Base-by-base conservation (phyloP, 2,329 filamentous ascomycete genomes). In the Monosporascus cannonballus region DNA sequence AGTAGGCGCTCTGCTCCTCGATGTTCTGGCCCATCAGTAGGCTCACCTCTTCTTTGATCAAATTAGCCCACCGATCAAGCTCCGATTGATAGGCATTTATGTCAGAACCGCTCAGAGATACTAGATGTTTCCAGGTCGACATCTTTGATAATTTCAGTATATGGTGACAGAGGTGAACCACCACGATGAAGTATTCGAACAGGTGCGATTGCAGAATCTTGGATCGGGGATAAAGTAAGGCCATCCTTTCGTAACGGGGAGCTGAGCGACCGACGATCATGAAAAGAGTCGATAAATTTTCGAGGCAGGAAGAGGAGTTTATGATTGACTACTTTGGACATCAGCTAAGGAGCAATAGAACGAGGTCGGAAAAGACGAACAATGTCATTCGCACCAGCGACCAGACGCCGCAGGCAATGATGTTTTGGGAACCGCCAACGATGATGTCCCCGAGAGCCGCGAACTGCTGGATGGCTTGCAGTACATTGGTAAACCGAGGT, bases 361-460 rank as follows among this genome's bases (percentile, higher is more conserved):
- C 11, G 11, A 56, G 39, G 38, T 53, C 20, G 56, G 27, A 46
- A 52, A 55, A 15, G 53, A 45, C 69, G 36, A 38, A 77, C 72
- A 44, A 61, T 1, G 71, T 67, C 55, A 71, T 67, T 44, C 73
- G 67, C 8, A 76, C 71, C 2, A 74, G 51, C 0, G 71, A 66
- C 75, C 73, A 77, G 0, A 77, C 71, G 14, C 73, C 67, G 51
- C 71, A 73, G 0, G 73, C 73, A 7, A 76, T 61, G 0, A 76
- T 44, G 41, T 76, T 76, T 56, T 77, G 74, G 0, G 69, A 70
- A 1, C 71, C 72, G 0, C 74, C 73, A 17, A 76, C 49, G 0
- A 73, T 44, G 7, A 71, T 60, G 59, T 72, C 71, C 5, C 73
- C 73, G n/a, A 76, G 54, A 0, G 69, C 66, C 18, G 70, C 72